Evolutionary conservation across 306 rosid species (phyloP).

Genomic region (Cucurbita ficifolia): DNA sequence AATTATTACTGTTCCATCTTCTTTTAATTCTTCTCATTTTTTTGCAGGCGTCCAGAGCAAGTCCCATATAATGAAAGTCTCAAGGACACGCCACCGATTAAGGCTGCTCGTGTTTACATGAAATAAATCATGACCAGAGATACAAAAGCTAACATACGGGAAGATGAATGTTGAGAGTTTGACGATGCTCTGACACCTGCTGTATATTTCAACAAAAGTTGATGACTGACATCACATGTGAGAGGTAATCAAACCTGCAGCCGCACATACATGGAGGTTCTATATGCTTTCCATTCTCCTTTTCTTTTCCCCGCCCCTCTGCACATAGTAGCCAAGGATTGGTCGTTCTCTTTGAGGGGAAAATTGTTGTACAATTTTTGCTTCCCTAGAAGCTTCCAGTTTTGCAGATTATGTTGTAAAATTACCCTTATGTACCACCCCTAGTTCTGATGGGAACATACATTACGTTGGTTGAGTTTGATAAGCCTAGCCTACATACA

Average conservation of each 20-base stretch:
- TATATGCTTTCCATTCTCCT: neutral
- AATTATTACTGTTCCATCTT: neutral
- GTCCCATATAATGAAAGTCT: slow-evolving; percentile 26
- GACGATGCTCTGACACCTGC: neutral
- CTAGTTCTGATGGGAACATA: neutral
- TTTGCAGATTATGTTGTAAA: slow-evolving; percentile 9
- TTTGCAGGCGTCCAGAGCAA: slow-evolving; percentile 32
- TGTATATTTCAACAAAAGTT: neutral
- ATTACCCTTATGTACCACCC: neutral
- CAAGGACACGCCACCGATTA: neutral
- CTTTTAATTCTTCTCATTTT: neutral
- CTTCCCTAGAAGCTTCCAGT: neutral
- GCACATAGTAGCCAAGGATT: slow-evolving; percentile 6
- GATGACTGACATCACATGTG: slow-evolving; percentile 5
- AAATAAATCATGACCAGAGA: neutral
- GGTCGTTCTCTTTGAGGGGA: neutral
- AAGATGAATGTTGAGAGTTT: neutral
- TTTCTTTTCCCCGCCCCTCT: neutral
- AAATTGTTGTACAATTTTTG: slow-evolving; percentile 5
- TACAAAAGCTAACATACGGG: neutral
- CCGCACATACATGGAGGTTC: neutral
- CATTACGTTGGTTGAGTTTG: neutral
- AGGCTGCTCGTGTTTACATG: neutral
- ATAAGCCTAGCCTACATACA: neutral
- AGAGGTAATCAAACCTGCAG: neutral